Base-by-base conservation (phyloP, 177 flowering plant species). In the Tripterygium wilfordii region DNA sequence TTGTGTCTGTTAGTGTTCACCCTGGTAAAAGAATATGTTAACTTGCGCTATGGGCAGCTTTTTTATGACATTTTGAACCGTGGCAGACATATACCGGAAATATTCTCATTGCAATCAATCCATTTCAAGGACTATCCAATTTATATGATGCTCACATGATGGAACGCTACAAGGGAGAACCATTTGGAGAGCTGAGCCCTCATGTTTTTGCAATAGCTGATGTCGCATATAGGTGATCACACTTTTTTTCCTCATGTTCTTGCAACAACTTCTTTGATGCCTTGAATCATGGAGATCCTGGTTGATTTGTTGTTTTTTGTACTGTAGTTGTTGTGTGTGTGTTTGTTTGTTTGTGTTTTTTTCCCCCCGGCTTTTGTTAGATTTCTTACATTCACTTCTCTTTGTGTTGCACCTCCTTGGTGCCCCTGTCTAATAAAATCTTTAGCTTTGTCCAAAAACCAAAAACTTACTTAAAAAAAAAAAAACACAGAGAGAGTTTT, bases 191-290 rank as follows among this genome's bases (percentile, higher is more conserved):
- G 21, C 51, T 72, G 32, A 64, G 71, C 24, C 81, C 85, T 46
- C 85, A 79, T 49, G 73, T 67, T 22, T 79, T 70, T 66, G 81
- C 81, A 5, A 60, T 79, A 51, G 84, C 80, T 24, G 84, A 76
- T 42, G 60, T 46, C 35, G 74, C 81, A 47, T 76, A 72, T 56
- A 70, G 84, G 84, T 64, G 23, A 32, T 18, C 32, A 17, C 29
- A 6, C 5, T 2, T 31, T 5, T 19, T 21, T 10, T 35, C 41
- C 9, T 1, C 32, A 12, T 25, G 7, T 30, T 31, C 20, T 17
- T 35, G 31, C 20, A 16, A 33, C 16, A 16, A 45, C 10, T n/a
- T n/a, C n/a, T n/a, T n/a, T n/a, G n/a, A n/a, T n/a, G n/a, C n/a
- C n/a, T n/a, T n/a, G 17, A 21, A 18, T 41, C n/a, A 25, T 36